Base-by-base conservation (phyloP, 305 asterid species). In the Fraxinus floribunda region DNA sequence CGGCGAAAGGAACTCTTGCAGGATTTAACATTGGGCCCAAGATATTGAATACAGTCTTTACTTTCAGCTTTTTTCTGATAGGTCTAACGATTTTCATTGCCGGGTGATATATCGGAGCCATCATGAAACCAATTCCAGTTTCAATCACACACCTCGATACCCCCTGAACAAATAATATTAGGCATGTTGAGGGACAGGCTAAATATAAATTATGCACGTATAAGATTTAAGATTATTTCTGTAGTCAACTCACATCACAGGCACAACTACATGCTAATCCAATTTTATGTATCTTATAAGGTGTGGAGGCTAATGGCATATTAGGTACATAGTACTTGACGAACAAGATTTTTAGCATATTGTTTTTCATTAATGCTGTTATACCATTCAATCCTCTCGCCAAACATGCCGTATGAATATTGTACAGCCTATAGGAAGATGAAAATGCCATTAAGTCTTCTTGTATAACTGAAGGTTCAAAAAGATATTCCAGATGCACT, bases 11-110 rank as follows among this genome's bases (percentile, higher is more conserved):
- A 1, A 86, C 93, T 18, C 85, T 60, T 0, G 94, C 93, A 24
- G 93, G 94, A 81, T 89, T 91, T 20, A 91, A 39, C 90, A 91
- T 74, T 0, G 94, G 93, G 7, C 93, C 94, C 5, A 89, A 84
- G 80, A 86, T 89, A 84, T 91, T 91, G 73, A 91, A 91, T 15
- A 89, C 86, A 1, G 92, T 91, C 85, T 91, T 88, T 49, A 91
- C 86, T 79, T 88, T 76, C 41, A 91, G 94, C 86, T 87, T 91
- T 83, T 78, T 89, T 85, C 93, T 89, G 77, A 91, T 91, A 15
- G 94, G 91, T 79, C 88, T 91, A 80, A 91, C 88, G 3, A 83
- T 85, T 84, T 85, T 91, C 93, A 91, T 91, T 46, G 94, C 94
- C 5, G 93, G 93, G 81, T 91, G 92, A 82, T 88, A 88, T 80